Conservation (phyloP, 306 rosid genomes). For the Lathyrus tuberosus region DNA sequence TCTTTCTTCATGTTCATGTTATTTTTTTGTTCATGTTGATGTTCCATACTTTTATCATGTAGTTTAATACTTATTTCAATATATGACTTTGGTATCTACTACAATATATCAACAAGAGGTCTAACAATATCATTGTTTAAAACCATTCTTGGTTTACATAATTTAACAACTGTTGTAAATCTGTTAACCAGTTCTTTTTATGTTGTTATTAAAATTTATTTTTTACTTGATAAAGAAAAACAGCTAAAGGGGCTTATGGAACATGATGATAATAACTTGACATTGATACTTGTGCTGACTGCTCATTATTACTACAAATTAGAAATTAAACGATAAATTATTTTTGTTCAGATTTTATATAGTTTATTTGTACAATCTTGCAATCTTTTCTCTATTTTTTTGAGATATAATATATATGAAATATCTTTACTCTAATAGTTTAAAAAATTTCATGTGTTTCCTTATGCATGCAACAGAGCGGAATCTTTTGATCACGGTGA, state of each 20-base stretch:
- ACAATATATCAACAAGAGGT: too few relatives aligned
- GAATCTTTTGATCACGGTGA: conserved; percentile 60
- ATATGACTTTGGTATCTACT: too few relatives aligned
- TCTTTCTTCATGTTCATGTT: too few relatives aligned
- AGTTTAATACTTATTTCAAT: too few relatives aligned
- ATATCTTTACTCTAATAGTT: not conserved
- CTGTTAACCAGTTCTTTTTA: not conserved
- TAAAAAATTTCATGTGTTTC: not conserved
- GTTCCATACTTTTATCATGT: too few relatives aligned
- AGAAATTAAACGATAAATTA: not conserved
- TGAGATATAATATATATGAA: too few relatives aligned
- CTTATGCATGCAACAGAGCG: conserved; percentile 48
- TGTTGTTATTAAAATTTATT: not conserved
- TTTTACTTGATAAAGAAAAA: too few relatives aligned
- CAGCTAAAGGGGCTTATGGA: not conserved
- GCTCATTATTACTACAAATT: not conserved
- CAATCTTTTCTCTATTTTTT: conserved; percentile 10
- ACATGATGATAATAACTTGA: not conserved
- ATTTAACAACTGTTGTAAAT: too few relatives aligned
- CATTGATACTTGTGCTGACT: not conserved
- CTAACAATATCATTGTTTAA: too few relatives aligned
- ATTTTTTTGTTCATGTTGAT: too few relatives aligned
- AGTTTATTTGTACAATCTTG: not conserved
- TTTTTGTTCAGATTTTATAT: not conserved
- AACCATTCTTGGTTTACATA: too few relatives aligned